Percentiles rank a stretch among this genome's conserved stretches.
Evolutionary conservation across 495 filamentous ascomycete genomes (phyloP).

Genomic region (Penicillium desertorum): DNA sequence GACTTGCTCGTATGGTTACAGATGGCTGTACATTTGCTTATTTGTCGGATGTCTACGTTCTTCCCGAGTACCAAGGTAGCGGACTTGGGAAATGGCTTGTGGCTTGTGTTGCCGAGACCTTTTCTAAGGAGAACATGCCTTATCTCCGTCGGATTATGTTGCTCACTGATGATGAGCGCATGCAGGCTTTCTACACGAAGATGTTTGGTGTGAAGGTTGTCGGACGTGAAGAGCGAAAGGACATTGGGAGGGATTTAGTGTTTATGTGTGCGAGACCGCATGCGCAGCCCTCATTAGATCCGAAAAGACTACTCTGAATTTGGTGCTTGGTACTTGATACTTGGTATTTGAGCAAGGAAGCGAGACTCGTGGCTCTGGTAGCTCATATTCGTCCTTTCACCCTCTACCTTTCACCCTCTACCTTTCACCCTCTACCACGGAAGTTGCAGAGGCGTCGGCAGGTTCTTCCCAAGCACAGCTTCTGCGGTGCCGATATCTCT

Average conservation of each 20-base stretch:
- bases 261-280: slow-evolving; percentile 28
- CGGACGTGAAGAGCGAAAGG: slow-evolving; percentile 22
- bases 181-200: slow-evolving; percentile 47
- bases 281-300: slow-evolving; percentile 6
- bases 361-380: not conserved
- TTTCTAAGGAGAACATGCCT: slow-evolving; percentile 50
- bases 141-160: slow-evolving; percentile 54
- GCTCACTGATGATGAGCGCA: slow-evolving; percentile 38
- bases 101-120: slow-evolving; percentile 53
- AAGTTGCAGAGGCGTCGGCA: slow-evolving; percentile 64
- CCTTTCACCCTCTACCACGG: slow-evolving; percentile 55
- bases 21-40: slow-evolving; percentile 68
- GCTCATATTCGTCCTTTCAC: not conserved
- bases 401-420: too few species aligned
- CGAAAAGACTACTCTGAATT: not conserved
- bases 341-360: not conserved
- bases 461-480: slow-evolving; percentile 56
- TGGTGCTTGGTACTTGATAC: not conserved
- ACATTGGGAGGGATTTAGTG: slow-evolving; percentile 23
- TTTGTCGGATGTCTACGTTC: slow-evolving; percentile 71
- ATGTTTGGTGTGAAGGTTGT: slow-evolving; percentile 48
- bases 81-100: slow-evolving; percentile 66
- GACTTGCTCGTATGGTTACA: slow-evolving; percentile 64
- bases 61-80: slow-evolving; percentile 53
- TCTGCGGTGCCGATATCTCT: slow-evolving; percentile 72